Base-by-base conservation (phyloP, 768 basidiomycete genomes). In the Roridomyces roridus region DNA sequence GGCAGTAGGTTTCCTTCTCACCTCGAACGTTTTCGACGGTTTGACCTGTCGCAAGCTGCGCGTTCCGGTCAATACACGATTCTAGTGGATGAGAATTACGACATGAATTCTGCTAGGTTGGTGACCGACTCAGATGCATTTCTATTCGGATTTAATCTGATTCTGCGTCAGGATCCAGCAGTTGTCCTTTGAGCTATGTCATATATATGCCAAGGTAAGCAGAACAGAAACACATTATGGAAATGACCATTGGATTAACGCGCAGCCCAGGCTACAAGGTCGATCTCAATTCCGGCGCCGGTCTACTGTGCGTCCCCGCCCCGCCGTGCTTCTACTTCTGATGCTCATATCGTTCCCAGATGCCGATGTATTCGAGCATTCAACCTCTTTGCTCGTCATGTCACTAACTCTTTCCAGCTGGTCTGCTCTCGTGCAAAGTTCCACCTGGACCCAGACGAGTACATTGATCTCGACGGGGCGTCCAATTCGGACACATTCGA, bases 271-370 rank as follows among this genome's bases (percentile, higher is more conserved):
- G 77, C 83, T 3, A 86, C 84, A 0, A 75, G 83, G 5, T 78
- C 82, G 0, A 84, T 86, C 0, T 84, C 82, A 0, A 83, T 85
- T 11, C 85, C 85, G 0, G 82, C 85, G 0, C 85, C 85, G 0
- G 83, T 87, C 0, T 86, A 86, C 54, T 86, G 83, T 85, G 61
- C 67, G 82, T 72, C 26, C 35, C 36, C 12, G 5, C 14, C 18
- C n/a, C n/a, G n/a, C n/a, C n/a, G n/a, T n/a, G n/a, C n/a, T n/a
- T n/a, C n/a, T n/a, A n/a, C n/a, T n/a, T n/a, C n/a, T n/a, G n/a
- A n/a, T n/a, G n/a, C n/a, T n/a, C n/a, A n/a, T n/a, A n/a, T n/a
- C n/a, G n/a, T n/a, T n/a, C 17, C 11, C 49, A 61, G 60, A 62
- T 34, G 60, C 60, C 9, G 55, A 55, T 37, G 45, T 57, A 47